Conservation (phyloP, 2,329 filamentous ascomycete species). For the Conoideocrella luteorostrata region DNA sequence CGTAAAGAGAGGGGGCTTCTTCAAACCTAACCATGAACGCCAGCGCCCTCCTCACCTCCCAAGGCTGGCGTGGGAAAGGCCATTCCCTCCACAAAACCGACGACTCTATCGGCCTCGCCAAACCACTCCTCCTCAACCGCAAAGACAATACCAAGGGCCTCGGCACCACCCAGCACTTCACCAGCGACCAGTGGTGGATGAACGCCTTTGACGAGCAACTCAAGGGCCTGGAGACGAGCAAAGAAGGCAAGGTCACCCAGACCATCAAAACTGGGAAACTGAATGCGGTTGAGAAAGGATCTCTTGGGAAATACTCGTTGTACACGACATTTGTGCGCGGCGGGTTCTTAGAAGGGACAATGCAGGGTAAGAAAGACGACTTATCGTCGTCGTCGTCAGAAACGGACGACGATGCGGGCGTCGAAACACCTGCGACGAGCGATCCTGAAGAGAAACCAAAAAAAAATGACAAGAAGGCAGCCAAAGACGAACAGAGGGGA, state of each 20-base stretch:
- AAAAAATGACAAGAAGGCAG: neutral
- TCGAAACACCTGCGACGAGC: constrained; percentile 21
- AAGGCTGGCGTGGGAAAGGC: constrained; percentile 86
- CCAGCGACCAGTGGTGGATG: constrained; percentile 91
- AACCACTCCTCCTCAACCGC: constrained; percentile 74
- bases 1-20: no score
- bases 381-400: constrained; percentile 16
- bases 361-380: constrained; percentile 28
- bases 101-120: constrained; percentile 69
- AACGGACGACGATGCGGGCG: constrained; percentile 16
- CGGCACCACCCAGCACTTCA: constrained; percentile 64
- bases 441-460: constrained; percentile 21
- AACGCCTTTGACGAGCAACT: constrained; percentile 88
- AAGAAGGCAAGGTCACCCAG: constrained; percentile 50
- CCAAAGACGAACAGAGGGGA: constrained; percentile 8
- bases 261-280: constrained; percentile 48
- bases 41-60: constrained; percentile 70
- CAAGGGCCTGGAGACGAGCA: constrained; percentile 65
- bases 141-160: constrained; percentile 78
- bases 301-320: constrained; percentile 54
- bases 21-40: constrained; percentile 73
- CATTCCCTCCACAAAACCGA: constrained; percentile 75
- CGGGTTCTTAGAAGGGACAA: constrained; percentile 67
- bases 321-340: constrained; percentile 84
- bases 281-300: constrained; percentile 48